Percentiles rank a stretch among this genome's conserved stretches.
These are phyloP conservation scores for Lizanozyma gosingica DNA, from an alignment of 1,139 yeast genomes.

Conservation along the genomic window DNA sequence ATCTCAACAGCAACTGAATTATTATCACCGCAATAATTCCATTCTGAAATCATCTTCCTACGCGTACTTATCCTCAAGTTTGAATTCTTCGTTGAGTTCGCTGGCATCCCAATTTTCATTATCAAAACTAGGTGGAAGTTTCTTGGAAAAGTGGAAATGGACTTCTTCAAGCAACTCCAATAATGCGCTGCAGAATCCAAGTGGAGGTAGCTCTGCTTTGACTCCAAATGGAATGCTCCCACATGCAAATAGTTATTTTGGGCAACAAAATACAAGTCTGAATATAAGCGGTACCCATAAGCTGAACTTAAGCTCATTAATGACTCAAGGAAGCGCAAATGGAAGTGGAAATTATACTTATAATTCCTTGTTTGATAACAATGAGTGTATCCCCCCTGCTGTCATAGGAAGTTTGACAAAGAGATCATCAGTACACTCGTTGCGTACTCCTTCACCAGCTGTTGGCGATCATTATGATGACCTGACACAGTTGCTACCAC, in stretches of 20 bases:
- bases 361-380: slow-evolving; percentile 4
- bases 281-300: neutral
- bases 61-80: slow-evolving; percentile 36
- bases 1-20: neutral
- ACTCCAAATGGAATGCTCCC: neutral
- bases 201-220: neutral
- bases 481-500: slow-evolving; percentile 4
- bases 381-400: slow-evolving; percentile 12
- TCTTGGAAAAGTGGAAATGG: slow-evolving; percentile 38
- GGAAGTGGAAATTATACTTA: neutral
- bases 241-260: neutral
- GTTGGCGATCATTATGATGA: slow-evolving; percentile 12
- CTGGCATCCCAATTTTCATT: slow-evolving; percentile 32
- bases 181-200: neutral
- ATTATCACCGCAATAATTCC: slow-evolving; percentile 7
- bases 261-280: neutral
- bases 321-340: neutral
- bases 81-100: slow-evolving; percentile 28
- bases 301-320: neutral
- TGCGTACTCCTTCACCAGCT: slow-evolving; percentile 34
- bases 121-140: slow-evolving; percentile 35
- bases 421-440: slow-evolving; percentile 21
- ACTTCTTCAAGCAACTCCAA: slow-evolving; percentile 11
- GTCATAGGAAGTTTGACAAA: slow-evolving; percentile 16
- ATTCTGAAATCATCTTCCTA: slow-evolving; percentile 31